phyloP scores from a whole-genome alignment of 164 flowering plant species.

The Vitis riparia region DNA sequence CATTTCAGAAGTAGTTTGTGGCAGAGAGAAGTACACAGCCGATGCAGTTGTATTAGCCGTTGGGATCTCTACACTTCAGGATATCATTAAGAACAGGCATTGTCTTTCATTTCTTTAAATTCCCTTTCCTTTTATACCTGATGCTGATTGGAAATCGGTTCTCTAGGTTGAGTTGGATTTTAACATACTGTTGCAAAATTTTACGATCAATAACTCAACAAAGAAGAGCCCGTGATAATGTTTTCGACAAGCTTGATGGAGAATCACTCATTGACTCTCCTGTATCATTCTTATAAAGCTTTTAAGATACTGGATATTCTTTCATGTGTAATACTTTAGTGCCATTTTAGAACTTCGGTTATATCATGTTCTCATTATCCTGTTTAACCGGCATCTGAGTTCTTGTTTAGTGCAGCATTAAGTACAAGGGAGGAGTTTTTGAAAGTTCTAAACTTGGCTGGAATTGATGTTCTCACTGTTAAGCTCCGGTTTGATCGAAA shows the following conservation, averaged over 20 bases:
- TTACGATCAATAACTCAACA: neutral
- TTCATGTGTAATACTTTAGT: neutral
- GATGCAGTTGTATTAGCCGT: conserved; percentile 63
- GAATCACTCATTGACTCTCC: neutral
- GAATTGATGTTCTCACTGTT: conserved; percentile 47
- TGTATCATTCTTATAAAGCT: neutral
- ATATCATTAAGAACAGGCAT: conserved; percentile 44
- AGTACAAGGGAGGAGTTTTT: conserved; percentile 54
- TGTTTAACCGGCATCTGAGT: conserved; percentile 19
- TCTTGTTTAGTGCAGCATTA: conserved; percentile 53
- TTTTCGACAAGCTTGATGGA: neutral
- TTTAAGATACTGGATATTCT: neutral
- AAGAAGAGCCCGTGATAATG: neutral
- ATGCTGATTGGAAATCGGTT: neutral
- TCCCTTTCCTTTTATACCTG: too few species aligned
- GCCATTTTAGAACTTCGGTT: neutral
- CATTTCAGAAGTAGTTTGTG: conserved; percentile 53
- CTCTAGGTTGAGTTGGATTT: neutral
- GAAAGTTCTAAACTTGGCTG: conserved; percentile 48
- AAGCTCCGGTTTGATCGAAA: conserved; percentile 53
- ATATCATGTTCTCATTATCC: neutral
- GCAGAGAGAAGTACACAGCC: conserved; percentile 37
- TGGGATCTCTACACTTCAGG: conserved; percentile 55
- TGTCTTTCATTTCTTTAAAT: neutral
- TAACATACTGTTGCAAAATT: neutral